A percentile compares a stretch with the other conserved stretches of the same genome.
Conservation (phyloP, 2,329 filamentous ascomycete species). For the Hymenoscyphus albidus region DNA sequence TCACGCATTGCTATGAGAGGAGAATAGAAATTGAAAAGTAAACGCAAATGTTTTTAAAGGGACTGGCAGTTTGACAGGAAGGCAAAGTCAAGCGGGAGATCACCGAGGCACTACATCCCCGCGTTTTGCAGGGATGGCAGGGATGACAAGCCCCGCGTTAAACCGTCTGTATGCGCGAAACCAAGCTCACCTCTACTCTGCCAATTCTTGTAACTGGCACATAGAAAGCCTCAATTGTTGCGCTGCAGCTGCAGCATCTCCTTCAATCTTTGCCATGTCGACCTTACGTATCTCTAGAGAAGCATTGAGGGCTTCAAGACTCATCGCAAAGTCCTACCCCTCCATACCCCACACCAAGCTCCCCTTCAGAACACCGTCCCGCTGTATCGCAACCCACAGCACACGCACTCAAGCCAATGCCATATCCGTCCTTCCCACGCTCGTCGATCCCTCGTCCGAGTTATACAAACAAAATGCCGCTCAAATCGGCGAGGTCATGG, state of each 20-base stretch:
- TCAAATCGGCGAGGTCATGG: conserved; percentile 72
- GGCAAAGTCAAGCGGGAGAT: neutral
- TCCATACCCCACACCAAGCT: conserved; percentile 22
- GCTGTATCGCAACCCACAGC: conserved; percentile 67
- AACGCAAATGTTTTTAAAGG: neutral
- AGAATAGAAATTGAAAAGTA: neutral
- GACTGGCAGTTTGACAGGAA: neutral
- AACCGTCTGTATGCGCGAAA: conserved; percentile 10
- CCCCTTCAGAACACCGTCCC: conserved; percentile 13
- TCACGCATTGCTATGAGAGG: conserved; percentile 11
- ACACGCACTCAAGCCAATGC: conserved; percentile 76
- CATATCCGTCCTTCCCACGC: conserved; percentile 73
- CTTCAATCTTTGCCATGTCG: conserved; percentile 42
- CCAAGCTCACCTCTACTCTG: neutral
- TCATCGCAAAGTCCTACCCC: conserved; percentile 38
- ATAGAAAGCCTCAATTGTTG: conserved; percentile 2
- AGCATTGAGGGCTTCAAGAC: conserved; percentile 43
- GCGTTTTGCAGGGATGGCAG: neutral
- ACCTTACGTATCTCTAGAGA: conserved; percentile 45
- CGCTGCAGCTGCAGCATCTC: conserved; percentile 21
- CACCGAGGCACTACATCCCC: neutral
- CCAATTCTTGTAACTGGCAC: neutral
- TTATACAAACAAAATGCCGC: conserved; percentile 78
- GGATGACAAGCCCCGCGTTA: neutral
- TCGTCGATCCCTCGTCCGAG: conserved; percentile 70